A percentile compares a stretch with the other conserved stretches of the same genome.
Evolutionary conservation across 2,329 filamentous ascomycete genomes (phyloP).

Genomic region (Pyrenophora tritici-repentis): DNA sequence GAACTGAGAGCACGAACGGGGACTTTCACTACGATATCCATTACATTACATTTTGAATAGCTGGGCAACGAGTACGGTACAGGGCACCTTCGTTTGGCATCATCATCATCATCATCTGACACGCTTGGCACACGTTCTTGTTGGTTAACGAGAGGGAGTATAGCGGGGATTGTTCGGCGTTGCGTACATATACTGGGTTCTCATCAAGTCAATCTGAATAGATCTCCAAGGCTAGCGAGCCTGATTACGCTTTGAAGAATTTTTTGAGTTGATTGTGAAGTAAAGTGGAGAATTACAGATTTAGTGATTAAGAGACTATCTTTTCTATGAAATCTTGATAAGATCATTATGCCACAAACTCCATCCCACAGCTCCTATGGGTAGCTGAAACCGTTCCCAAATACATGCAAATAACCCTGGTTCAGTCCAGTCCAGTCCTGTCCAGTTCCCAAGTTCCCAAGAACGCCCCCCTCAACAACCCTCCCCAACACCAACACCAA

Average conservation of each 20-base stretch:
- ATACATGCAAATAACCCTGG: too few species aligned
- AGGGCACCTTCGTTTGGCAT: slow-evolving; percentile 17
- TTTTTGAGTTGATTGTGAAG: too few species aligned
- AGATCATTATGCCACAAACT: too few species aligned
- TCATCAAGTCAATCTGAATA: slow-evolving; percentile 9
- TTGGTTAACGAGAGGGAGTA: slow-evolving; percentile 18
- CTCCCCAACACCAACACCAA: slow-evolving; percentile 11
- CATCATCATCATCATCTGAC: background rate
- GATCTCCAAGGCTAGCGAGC: slow-evolving; percentile 11
- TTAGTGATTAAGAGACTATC: too few species aligned
- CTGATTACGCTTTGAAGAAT: background rate
- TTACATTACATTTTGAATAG: slow-evolving; percentile 2
- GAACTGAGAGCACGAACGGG: slow-evolving; percentile 9
- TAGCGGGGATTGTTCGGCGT: slow-evolving; percentile 14
- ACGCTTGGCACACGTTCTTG: slow-evolving; percentile 4
- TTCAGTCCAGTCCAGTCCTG: too few species aligned
- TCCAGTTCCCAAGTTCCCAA: too few species aligned
- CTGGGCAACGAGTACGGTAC: background rate
- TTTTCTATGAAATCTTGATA: too few species aligned
- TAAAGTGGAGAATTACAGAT: too few species aligned
- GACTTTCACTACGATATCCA: slow-evolving; percentile 24
- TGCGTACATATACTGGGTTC: slow-evolving; percentile 5
- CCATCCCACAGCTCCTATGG: too few species aligned
- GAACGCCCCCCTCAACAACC: background rate
- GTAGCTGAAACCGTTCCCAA: too few species aligned